Evolutionary conservation across 805 yeast species (phyloP), one percentile per base, ranked within the genome.

Genomic region (Maudiozyma saulgeensis): DNA sequence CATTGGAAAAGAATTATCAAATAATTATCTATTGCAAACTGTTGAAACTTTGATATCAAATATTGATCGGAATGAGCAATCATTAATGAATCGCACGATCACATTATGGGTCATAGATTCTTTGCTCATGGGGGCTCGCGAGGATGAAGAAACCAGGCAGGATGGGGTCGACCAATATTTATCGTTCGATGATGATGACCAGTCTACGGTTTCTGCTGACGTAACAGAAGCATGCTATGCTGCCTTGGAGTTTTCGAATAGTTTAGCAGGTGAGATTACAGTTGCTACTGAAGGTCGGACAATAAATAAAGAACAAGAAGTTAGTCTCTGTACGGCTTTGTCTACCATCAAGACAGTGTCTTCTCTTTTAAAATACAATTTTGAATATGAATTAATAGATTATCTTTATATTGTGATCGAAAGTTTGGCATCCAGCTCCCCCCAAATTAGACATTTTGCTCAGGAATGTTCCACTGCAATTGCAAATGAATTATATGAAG

Each of bases 321-420:
- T 59, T 26, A 52, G 57, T 2, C 21, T 56, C 23, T 51, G 61
- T 41, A 52, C 54, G 2, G 49, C 56, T 7, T 51, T 64, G 9
- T 40, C 51, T 31, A 42, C 63, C 0, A 54, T 63, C n/a, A 51
- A 54, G 32, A 38, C 44, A 1, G 47, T 57, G 31, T 49, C 56
- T 31, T 44, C 43, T 2, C 19, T 52, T 6, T 15, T 50, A 45
- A 48, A 43, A 34, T 5, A 41, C 13, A 46, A 68, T 1, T 79
- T 81, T 56, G 57, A 74, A 40, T 70, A 71, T 16, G 84, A 84
- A 50, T 64, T 91, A 32, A 77, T 87, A 52, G 95, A 87, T 52
- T 73, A 76, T 49, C 62, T 93, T 7, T 87, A 80, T 56, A 84
- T 91, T 0, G 74, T 89, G 0, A 72, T 90, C 25, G 89, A 87